These are phyloP conservation scores for Tolypocladium pustulatum DNA, from an alignment of 2,329 filamentous ascomycete genomes.

Conservation along the genomic window DNA sequence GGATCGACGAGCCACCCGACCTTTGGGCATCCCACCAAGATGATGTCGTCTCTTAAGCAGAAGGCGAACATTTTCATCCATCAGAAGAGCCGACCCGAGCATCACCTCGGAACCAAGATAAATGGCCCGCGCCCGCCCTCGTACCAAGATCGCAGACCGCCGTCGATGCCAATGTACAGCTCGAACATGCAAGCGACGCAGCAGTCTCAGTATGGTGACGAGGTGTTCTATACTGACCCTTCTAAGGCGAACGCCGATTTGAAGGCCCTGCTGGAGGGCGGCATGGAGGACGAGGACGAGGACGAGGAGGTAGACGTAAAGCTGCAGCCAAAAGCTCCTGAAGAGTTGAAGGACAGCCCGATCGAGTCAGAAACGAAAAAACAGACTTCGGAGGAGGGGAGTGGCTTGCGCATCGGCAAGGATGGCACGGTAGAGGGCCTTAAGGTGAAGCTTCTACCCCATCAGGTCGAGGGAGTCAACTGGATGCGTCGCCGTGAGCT, in stretches of 20 bases:
- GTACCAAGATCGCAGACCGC: constrained; percentile 35
- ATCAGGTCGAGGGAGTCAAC: constrained; percentile 85
- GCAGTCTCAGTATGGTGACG: constrained; percentile 22
- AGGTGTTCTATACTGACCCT: constrained; percentile 56
- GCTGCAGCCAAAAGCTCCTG: constrained; percentile 9
- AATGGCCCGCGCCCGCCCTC: constrained; percentile 36
- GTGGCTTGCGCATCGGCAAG: constrained; percentile 18
- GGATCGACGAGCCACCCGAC: constrained; percentile 14
- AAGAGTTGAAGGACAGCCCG: constrained; percentile 2
- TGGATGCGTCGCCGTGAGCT: constrained; percentile 96
- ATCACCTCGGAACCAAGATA: constrained; percentile 40
- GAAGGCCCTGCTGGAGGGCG: constrained; percentile 73
- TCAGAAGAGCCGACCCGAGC: constrained; percentile 44
- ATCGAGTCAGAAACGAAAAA: constrained; percentile 11
- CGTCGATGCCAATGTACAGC: constrained; percentile 36
- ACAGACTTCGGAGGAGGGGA: constrained; percentile 12
- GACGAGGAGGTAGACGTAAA: constrained; percentile 47
- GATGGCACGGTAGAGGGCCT: constrained; percentile 62
- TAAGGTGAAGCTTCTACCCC: constrained; percentile 78
- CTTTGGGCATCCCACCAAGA: constrained; percentile 29
- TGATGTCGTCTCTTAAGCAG: constrained; percentile 41
- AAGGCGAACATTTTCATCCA: constrained; percentile 46
- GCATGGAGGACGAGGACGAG: constrained; percentile 68
- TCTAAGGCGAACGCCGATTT: constrained; percentile 64
- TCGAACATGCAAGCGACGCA: constrained; percentile 18